Evolutionary conservation across 1,284 basidiomycete species (phyloP).

Genomic region (Boletus smithii): DNA sequence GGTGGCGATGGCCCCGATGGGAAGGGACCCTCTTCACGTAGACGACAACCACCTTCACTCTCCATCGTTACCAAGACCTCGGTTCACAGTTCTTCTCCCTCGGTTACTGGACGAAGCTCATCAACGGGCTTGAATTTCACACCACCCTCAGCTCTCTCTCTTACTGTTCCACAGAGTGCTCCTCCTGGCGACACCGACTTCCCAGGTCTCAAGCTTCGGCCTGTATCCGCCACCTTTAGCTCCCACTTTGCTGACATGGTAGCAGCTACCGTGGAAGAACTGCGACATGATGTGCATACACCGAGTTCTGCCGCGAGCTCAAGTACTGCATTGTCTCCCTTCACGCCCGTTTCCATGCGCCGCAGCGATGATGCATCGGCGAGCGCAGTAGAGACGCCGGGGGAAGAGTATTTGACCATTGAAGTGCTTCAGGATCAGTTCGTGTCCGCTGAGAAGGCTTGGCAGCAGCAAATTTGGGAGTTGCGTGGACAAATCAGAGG

Average conservation of each 20-base stretch:
- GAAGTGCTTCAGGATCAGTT: slow-evolving; percentile 63
- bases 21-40: slow-evolving; percentile 25
- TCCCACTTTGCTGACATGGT: slow-evolving; percentile 66
- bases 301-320: slow-evolving; percentile 45
- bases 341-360: slow-evolving; percentile 45
- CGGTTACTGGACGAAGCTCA: slow-evolving; percentile 14
- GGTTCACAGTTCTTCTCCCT: slow-evolving; percentile 12
- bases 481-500: slow-evolving; percentile 70
- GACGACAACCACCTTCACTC: slow-evolving; percentile 40
- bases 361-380: slow-evolving; percentile 35
- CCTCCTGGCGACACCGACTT: slow-evolving; percentile 62
- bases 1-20: slow-evolving; percentile 13
- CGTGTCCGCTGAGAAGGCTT: slow-evolving; percentile 52
- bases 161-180: slow-evolving; percentile 50
- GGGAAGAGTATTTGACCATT: slow-evolving; percentile 49
- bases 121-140: slow-evolving; percentile 10
- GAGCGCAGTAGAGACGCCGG: slow-evolving; percentile 30
- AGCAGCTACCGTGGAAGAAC: slow-evolving; percentile 35
- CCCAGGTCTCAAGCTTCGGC: slow-evolving; percentile 64
- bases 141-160: slow-evolving; percentile 4
- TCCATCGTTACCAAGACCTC: slow-evolving; percentile 42
- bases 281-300: slow-evolving; percentile 46
- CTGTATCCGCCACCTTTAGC: slow-evolving; percentile 73
- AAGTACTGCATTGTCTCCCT: slow-evolving; percentile 46
- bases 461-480: slow-evolving; percentile 72